These are phyloP conservation scores for Zygosaccharomyces sapae DNA, from an alignment of 1,139 yeast genomes.

Conservation along the genomic window DNA sequence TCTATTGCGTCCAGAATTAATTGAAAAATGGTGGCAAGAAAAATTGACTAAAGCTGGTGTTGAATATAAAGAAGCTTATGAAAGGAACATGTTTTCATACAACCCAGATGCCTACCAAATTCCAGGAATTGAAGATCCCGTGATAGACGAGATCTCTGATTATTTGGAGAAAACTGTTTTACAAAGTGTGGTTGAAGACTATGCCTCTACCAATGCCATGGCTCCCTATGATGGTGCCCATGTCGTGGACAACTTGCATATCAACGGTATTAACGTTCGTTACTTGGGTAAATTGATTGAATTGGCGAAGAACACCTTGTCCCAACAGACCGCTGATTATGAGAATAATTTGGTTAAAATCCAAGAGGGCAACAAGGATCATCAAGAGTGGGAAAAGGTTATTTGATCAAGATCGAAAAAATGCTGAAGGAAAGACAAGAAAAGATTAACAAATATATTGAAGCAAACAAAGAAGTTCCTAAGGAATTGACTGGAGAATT, in stretches of 20 bases:
- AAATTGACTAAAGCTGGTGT: slow-evolving; percentile 50
- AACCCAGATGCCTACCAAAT: slow-evolving; percentile 76
- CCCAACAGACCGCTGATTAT: slow-evolving; percentile 28
- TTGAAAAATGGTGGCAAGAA: slow-evolving; percentile 83
- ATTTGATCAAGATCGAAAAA: slow-evolving; percentile 38
- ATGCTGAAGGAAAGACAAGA: slow-evolving; percentile 42
- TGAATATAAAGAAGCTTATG: slow-evolving; percentile 48
- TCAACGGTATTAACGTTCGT: slow-evolving; percentile 82
- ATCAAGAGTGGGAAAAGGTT: slow-evolving; percentile 35
- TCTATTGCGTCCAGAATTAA: slow-evolving; percentile 79
- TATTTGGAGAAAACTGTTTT: slow-evolving; percentile 57
- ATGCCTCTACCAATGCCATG: slow-evolving; percentile 46
- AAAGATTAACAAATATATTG: slow-evolving; percentile 37
- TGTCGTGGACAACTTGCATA: slow-evolving; percentile 65
- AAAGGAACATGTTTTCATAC: slow-evolving; percentile 54
- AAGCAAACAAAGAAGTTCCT: slow-evolving; percentile 37
- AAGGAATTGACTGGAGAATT: slow-evolving; percentile 37
- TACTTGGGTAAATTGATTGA: slow-evolving; percentile 61
- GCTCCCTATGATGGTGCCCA: slow-evolving; percentile 81
- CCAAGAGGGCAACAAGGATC: slow-evolving; percentile 36
- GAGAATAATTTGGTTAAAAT: slow-evolving; percentile 30
- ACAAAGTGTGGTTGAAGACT: slow-evolving; percentile 54
- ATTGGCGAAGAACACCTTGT: slow-evolving; percentile 29
- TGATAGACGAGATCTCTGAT: slow-evolving; percentile 64
- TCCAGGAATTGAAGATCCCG: slow-evolving; percentile 52